These are phyloP conservation scores for Aspergillus intermedius DNA, from an alignment of 2,329 filamentous ascomycete genomes.

Conservation along the genomic window DNA sequence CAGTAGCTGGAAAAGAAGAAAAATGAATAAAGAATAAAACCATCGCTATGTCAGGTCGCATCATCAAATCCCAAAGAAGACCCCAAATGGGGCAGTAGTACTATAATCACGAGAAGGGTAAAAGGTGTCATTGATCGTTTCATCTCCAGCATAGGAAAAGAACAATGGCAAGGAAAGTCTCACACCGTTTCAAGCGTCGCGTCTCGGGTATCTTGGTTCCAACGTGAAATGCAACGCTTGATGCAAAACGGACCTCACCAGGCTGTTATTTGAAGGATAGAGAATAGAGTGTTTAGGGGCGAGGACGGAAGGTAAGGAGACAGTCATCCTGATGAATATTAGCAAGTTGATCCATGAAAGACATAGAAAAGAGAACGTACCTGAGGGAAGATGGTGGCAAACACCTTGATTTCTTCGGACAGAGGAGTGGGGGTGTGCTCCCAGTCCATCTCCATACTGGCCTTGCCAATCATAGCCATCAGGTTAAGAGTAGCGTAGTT, in stretches of 20 bases:
- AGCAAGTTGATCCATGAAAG: constrained; percentile 11
- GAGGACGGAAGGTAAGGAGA: constrained; percentile 62
- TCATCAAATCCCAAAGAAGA: background rate
- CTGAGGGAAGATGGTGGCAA: constrained; percentile 96
- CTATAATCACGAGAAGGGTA: background rate
- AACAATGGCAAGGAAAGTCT: constrained; percentile 8
- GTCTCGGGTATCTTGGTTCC: background rate
- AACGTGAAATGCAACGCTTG: background rate
- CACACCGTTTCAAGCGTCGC: background rate
- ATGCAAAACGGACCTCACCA: background rate
- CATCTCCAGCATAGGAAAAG: constrained; percentile 20
- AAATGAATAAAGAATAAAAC: background rate
- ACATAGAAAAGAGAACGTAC: constrained; percentile 39
- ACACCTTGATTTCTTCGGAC: constrained; percentile 95
- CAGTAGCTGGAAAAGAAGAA: background rate
- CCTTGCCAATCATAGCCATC: constrained; percentile 84
- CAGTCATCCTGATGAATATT: constrained; percentile 64
- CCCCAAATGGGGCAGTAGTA: background rate
- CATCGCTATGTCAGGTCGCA: background rate
- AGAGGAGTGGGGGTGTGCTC: constrained; percentile 73
- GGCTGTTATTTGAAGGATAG: background rate
- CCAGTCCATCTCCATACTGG: constrained; percentile 81
- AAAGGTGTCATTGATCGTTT: constrained; percentile 6
- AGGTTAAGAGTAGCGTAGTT: constrained; percentile 85
- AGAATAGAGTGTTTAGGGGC: constrained; percentile 23